A percentile compares a stretch with the other conserved stretches of the same genome.
Conservation (phyloP, 768 basidiomycete genomes). For the Mycena olivaceomarginata region DNA sequence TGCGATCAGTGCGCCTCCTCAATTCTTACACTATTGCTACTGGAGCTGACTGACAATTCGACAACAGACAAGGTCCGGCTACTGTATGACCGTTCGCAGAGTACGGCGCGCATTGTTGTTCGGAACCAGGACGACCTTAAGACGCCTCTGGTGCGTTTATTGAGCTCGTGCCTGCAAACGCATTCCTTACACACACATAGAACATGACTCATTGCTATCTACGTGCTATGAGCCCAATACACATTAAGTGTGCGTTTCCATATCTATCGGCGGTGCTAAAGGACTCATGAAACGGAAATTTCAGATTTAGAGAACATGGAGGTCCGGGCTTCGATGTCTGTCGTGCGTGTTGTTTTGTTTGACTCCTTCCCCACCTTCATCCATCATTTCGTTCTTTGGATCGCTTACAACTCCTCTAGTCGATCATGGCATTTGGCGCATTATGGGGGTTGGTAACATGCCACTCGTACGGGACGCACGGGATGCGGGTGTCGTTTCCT, state of each 20-base stretch:
- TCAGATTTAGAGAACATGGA: slow-evolving; percentile 88
- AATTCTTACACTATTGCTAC: background rate
- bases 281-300: slow-evolving; percentile 7
- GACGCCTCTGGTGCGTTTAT: slow-evolving; percentile 72
- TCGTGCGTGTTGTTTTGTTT: slow-evolving; percentile 66
- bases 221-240: slow-evolving; percentile 93
- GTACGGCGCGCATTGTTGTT: slow-evolving; percentile 84
- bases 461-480: slow-evolving; percentile 84
- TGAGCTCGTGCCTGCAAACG: background rate
- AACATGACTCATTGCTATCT: slow-evolving; percentile 92
- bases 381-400: slow-evolving; percentile 15
- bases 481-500: slow-evolving; percentile 92
- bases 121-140: slow-evolving; percentile 78
- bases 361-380: background rate
- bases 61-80: slow-evolving; percentile 82
- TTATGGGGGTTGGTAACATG: slow-evolving; percentile 90
- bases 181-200: slow-evolving; percentile 50
- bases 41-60: background rate
- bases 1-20: slow-evolving; percentile 71
- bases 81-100: slow-evolving; percentile 83
- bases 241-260: slow-evolving; percentile 78
- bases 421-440: slow-evolving; percentile 86
- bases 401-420: slow-evolving; percentile 58
- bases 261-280: background rate
- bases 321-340: slow-evolving; percentile 90